Evolutionary conservation across 306 rosid species (phyloP).

Genomic region (Oemleria cerasiformis): DNA sequence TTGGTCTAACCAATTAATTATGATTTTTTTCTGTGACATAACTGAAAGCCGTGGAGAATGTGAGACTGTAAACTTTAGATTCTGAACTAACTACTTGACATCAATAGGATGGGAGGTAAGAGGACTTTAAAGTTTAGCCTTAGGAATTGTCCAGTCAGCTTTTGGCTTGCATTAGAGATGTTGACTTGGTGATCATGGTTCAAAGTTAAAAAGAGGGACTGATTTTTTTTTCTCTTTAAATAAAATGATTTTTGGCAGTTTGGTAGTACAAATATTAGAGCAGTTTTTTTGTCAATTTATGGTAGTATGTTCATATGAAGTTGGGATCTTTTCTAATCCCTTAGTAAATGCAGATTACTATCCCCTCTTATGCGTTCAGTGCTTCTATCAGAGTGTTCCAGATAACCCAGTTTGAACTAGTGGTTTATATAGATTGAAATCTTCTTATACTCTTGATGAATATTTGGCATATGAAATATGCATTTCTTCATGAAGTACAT

Average conservation of each 20-base stretch:
- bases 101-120: not conserved
- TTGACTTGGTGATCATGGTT: constrained; percentile 4
- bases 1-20: constrained; percentile 8
- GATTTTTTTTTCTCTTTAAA: not conserved
- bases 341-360: constrained; percentile 1
- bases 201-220: not conserved
- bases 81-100: constrained; percentile 19
- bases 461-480: constrained; percentile 13
- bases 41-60: constrained; percentile 14
- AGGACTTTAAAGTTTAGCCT: not conserved
- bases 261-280: not conserved
- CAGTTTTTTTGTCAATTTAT: not conserved
- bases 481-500: constrained; percentile 17
- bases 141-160: constrained; percentile 2
- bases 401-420: not conserved
- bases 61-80: not conserved
- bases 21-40: constrained; percentile 9
- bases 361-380: not conserved
- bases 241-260: not conserved
- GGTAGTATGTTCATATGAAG: not conserved
- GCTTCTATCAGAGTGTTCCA: not conserved
- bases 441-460: not conserved
- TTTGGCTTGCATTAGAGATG: constrained; percentile 1
- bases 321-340: not conserved
- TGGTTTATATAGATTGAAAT: not conserved